Evolutionary conservation across 1,284 basidiomycete species (phyloP).

Genomic region (Erythrobasidium hasegawianum): DNA sequence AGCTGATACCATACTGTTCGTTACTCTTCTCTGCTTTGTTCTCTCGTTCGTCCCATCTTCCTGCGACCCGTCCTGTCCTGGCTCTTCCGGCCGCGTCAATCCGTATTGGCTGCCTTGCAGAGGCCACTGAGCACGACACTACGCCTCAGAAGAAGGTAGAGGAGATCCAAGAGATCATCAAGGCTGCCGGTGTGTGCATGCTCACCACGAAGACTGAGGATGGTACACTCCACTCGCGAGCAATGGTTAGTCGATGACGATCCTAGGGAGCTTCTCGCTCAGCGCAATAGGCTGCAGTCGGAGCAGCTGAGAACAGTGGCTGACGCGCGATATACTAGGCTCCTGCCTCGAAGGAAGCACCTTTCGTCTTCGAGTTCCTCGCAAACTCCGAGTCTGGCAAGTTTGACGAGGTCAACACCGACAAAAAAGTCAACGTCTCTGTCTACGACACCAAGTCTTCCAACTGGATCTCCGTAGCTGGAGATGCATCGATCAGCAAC

Average conservation of each 20-base stretch:
- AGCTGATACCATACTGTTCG: background rate
- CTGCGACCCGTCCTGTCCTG: background rate
- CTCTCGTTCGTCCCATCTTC: too few relatives aligned
- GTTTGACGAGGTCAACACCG: constrained; percentile 28
- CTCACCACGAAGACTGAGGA: constrained; percentile 14
- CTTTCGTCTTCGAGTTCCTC: constrained; percentile 34
- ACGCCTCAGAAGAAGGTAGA: constrained; percentile 26
- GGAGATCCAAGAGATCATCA: constrained; percentile 31
- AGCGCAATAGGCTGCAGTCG: too few relatives aligned
- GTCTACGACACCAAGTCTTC: constrained; percentile 25
- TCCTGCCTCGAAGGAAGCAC: constrained; percentile 27
- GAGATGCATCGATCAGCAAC: constrained; percentile 10
- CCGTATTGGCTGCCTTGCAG: constrained; percentile 1
- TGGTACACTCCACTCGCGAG: constrained; percentile 24
- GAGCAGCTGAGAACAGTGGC: too few relatives aligned
- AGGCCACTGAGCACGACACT: constrained; percentile 25
- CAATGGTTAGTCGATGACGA: background rate
- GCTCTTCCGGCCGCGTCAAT: too few relatives aligned
- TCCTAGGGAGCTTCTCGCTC: too few relatives aligned
- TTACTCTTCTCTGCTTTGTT: background rate
- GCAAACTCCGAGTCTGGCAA: constrained; percentile 33
- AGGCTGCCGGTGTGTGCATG: constrained; percentile 30
- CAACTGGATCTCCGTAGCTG: constrained; percentile 33
- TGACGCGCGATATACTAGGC: too few relatives aligned
- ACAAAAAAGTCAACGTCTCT: constrained; percentile 30